Evolutionary conservation across 768 basidiomycete genomes (phyloP).

Genomic region (Suillus luteus): DNA sequence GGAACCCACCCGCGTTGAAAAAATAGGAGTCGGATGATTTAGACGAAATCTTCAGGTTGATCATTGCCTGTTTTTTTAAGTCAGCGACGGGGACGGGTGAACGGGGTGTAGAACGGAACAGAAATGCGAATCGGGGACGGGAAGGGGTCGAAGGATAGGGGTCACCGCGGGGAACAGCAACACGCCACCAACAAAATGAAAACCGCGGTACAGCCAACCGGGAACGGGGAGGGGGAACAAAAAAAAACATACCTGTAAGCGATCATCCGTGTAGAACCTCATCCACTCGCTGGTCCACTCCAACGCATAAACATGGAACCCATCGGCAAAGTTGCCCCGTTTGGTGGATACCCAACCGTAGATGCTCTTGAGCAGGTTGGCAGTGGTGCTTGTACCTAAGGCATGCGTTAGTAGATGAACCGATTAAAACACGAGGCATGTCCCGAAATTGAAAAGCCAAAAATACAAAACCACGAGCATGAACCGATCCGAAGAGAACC

Average conservation of each 20-base stretch:
- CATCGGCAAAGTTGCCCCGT: slow-evolving; percentile 46
- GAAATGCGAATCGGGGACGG: neutral
- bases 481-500: neutral
- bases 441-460: neutral
- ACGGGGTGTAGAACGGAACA: too few relatives aligned
- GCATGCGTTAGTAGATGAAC: slow-evolving; percentile 6
- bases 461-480: neutral
- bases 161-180: neutral
- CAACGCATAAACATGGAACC: slow-evolving; percentile 55
- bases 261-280: slow-evolving; percentile 54
- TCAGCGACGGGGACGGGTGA: neutral
- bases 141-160: neutral
- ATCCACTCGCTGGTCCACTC: slow-evolving; percentile 63
- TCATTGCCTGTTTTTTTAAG: slow-evolving; percentile 39
- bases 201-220: neutral
- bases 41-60: slow-evolving; percentile 46
- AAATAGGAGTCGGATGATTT: slow-evolving; percentile 47
- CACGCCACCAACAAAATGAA: neutral
- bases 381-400: slow-evolving; percentile 8
- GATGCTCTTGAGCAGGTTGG: slow-evolving; percentile 35
- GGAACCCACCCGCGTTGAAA: slow-evolving; percentile 55
- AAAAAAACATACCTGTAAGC: slow-evolving; percentile 33
- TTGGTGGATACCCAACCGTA: slow-evolving; percentile 41
- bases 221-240: neutral
- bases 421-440: neutral